Evolutionary conservation across 148 eudicot species (phyloP), one percentile per base, ranked within the genome.

Genomic region (Nepenthes gracilis): DNA sequence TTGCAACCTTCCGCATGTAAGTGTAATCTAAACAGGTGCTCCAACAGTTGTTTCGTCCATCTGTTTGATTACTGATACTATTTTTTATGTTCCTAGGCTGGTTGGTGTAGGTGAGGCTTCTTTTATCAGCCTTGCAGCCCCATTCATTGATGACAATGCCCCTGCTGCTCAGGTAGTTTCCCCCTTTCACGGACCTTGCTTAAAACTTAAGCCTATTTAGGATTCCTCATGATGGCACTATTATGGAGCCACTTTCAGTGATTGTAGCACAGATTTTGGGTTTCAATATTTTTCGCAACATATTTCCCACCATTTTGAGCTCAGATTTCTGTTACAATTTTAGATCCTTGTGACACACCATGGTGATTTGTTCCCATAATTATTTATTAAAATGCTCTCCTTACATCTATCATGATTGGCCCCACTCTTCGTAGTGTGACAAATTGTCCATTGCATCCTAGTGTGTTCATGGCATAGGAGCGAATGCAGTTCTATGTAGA

Each of bases 101-200:
- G 99, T 93, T 59, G 96, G 99, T 77, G 99, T 89, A 54, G 99
- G 99, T 37, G 96, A 93, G 83, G 99, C 99, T 54, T 93, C 96
- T 63, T 93, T 93, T 68, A 81, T 93, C 68, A 89, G 99, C 69
- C 99, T 93, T 84, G 99, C 99, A 59, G 95, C 99, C 66, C 97
- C 97, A 35, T 93, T 82, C 70, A 93, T 93, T 70, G 99, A 93
- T 63, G 99, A 93, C 65, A 89, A 86, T 72, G 96, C 99, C 58
- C 99, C 99, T 71, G 77, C 54, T 61, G 47, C 91, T 61, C 87
- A 89, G 89, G 99, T 93, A 70, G 33, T 49, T 36, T 47, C 15
- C 36, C 14, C 47, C 13, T 10, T 50, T 36, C 59, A 40, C 58
- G 12, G 55, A 43, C 15, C 45, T 8, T 59, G 14, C 35, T 33